Percentiles rank a stretch among this genome's conserved stretches.
These are phyloP conservation scores for Acanthamoeba triangularis DNA, from an alignment of 208 protist genomes.

Conservation along the genomic window DNA sequence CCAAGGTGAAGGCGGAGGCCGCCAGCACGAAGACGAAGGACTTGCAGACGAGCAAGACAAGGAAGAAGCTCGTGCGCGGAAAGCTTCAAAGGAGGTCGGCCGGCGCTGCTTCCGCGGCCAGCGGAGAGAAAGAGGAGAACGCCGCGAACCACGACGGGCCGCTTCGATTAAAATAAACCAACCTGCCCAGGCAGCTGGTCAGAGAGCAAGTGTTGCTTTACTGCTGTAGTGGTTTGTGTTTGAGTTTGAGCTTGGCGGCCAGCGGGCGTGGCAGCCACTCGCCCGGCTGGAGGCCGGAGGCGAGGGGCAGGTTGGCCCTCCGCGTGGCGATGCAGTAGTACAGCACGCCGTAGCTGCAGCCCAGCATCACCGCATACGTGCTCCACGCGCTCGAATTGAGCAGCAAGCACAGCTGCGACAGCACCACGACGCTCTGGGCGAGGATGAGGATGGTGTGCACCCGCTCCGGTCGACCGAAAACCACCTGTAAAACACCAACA, in stretches of 20 bases:
- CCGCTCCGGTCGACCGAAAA: slow-evolving; percentile 54
- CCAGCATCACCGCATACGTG: slow-evolving; percentile 65
- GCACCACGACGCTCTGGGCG: slow-evolving; percentile 32
- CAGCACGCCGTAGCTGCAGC: slow-evolving; percentile 65
- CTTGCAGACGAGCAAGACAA: too few species aligned
- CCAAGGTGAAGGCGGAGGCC: too few species aligned
- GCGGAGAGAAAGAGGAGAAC: too few species aligned
- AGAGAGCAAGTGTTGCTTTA: background rate
- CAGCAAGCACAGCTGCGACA: slow-evolving; percentile 58
- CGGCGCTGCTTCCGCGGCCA: too few species aligned
- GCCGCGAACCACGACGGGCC: too few species aligned
- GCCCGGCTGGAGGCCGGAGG: slow-evolving; percentile 47
- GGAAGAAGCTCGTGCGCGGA: too few species aligned
- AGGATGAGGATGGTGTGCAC: slow-evolving; percentile 67
- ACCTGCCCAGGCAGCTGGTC: too few species aligned
- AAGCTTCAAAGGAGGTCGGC: too few species aligned
- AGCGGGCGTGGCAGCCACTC: slow-evolving; percentile 42
- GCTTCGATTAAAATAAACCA: too few species aligned
- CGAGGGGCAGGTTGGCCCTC: slow-evolving; percentile 36
- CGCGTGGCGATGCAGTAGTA: slow-evolving; percentile 55
- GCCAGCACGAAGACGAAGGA: too few species aligned
- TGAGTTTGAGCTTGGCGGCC: background rate
- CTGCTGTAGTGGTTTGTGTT: background rate
- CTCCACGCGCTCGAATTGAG: slow-evolving; percentile 62
- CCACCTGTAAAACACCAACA: background rate